Conservation (phyloP, 2,329 filamentous ascomycete genomes). For the Dactylellina leptospora region DNA sequence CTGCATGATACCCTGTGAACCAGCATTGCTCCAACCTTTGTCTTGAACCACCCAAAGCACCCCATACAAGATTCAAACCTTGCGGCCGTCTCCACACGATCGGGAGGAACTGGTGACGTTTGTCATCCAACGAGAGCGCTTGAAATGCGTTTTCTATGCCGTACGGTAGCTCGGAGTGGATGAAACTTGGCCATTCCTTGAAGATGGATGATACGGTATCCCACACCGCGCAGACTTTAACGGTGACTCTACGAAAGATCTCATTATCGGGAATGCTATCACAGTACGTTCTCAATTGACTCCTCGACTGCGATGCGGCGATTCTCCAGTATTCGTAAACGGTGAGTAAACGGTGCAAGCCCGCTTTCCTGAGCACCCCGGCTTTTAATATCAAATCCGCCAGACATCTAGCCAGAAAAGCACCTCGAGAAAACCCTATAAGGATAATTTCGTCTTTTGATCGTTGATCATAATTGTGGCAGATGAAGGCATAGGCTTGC, state of each 20-base stretch:
- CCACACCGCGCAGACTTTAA: slow-evolving; percentile 7
- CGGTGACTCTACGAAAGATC: not conserved
- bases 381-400: not conserved
- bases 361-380: not conserved
- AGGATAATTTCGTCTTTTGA: not conserved
- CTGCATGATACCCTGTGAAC: slow-evolving; percentile 3
- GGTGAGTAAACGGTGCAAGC: not conserved
- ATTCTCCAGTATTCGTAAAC: not conserved
- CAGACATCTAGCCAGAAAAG: not conserved
- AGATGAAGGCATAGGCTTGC: not conserved
- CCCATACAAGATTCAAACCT: too few relatives aligned
- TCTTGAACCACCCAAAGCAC: not conserved
- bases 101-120: not conserved
- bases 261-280: not conserved
- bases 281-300: not conserved
- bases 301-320: not conserved
- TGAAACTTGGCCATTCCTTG: not conserved
- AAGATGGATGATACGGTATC: not conserved
- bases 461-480: not conserved
- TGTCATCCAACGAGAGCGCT: not conserved
- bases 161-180: not conserved
- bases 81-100: not conserved
- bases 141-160: slow-evolving; percentile 4
- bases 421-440: slow-evolving; percentile 3
- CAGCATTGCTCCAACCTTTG: slow-evolving; percentile 1